Percentiles rank a stretch among this genome's conserved stretches.
These are phyloP conservation scores for Acer negundo DNA, from an alignment of 345 rosid species.

Conservation along the genomic window DNA sequence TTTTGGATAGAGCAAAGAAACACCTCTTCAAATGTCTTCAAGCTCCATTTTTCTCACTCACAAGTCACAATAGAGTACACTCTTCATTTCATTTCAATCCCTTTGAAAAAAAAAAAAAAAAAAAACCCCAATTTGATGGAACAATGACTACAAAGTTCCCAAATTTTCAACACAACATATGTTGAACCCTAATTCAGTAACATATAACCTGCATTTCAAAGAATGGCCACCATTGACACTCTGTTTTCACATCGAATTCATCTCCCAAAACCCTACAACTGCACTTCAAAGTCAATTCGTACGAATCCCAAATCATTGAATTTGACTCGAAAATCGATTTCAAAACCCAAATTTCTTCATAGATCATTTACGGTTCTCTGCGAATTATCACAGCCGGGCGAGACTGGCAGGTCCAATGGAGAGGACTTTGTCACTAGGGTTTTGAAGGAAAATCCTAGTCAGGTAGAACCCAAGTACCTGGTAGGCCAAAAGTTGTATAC, in stretches of 20 bases:
- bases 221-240: conserved; percentile 53
- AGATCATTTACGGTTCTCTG: conserved; percentile 56
- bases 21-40: no score
- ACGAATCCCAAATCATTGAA: conserved; percentile 10
- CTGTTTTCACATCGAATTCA: conserved; percentile 43
- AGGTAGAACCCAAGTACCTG: conserved; percentile 67
- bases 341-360: conserved; percentile 41
- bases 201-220: background rate
- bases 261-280: conserved; percentile 37
- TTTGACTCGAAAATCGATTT: conserved; percentile 29
- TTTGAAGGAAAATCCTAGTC: conserved; percentile 86
- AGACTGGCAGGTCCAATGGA: conserved; percentile 23
- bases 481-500: conserved; percentile 61
- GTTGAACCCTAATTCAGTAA: background rate
- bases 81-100: background rate
- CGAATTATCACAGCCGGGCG: conserved; percentile 37
- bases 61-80: background rate
- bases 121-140: conserved; percentile 16
- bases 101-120: background rate
- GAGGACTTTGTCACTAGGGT: conserved; percentile 72
- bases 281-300: conserved; percentile 21
- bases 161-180: background rate
- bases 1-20: background rate
- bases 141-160: background rate
- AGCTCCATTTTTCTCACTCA: background rate